Percentiles rank a stretch among this genome's conserved stretches.
Evolutionary conservation across 768 basidiomycete genomes (phyloP).

Genomic region (Rhizopogon vesiculosus): DNA sequence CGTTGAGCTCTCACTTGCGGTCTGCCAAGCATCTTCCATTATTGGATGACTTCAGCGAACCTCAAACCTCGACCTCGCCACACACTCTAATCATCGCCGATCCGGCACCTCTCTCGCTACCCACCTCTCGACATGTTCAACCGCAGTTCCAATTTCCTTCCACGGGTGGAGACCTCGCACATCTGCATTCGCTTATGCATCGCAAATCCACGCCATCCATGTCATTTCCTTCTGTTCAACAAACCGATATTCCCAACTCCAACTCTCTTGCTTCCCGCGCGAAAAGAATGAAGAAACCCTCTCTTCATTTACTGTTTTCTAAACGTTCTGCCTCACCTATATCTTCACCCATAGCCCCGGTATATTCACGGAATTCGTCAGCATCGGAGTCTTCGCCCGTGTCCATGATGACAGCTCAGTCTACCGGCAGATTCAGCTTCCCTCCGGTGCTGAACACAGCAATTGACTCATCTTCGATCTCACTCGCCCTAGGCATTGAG

Average conservation of each 20-base stretch:
- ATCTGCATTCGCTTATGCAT: constrained; percentile 24
- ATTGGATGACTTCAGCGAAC: constrained; percentile 24
- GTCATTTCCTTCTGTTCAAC: constrained; percentile 26
- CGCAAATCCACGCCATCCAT: constrained; percentile 33
- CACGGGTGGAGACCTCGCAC: constrained; percentile 24
- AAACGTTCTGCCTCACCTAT: constrained; percentile 55
- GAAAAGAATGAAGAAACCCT: constrained; percentile 57
- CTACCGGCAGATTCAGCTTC: constrained; percentile 40
- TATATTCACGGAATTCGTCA: constrained; percentile 19
- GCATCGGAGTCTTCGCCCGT: constrained; percentile 26
- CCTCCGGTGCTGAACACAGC: constrained; percentile 59
- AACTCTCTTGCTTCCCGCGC: constrained; percentile 29
- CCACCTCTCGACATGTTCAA: constrained; percentile 17
- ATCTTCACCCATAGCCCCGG: constrained; percentile 22
- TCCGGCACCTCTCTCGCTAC: constrained; percentile 20
- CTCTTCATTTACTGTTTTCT: constrained; percentile 62
- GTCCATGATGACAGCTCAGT: constrained; percentile 57
- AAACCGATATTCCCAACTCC: constrained; percentile 29
- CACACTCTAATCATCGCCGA: constrained; percentile 27
- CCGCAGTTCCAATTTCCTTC: constrained; percentile 35
- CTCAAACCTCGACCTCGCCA: constrained; percentile 17
- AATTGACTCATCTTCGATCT: constrained; percentile 53
- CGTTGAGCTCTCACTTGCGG: constrained; percentile 36
- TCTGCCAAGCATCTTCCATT: constrained; percentile 35
- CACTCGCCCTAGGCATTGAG: constrained; percentile 25